Conservation (phyloP, 257 asterid species). For the Ophiorrhiza pumila region DNA sequence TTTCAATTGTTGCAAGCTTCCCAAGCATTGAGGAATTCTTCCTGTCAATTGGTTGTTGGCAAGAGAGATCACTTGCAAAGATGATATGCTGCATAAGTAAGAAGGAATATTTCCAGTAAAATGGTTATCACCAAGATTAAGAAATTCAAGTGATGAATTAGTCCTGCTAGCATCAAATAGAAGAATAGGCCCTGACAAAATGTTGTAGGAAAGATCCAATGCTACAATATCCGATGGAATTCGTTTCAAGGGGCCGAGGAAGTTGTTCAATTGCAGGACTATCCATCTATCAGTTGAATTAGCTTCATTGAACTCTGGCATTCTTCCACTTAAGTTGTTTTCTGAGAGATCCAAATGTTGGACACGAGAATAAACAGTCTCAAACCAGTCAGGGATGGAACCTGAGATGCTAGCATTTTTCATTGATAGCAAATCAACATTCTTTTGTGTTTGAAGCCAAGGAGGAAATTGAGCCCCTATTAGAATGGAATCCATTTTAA, state of each 20-base stretch:
- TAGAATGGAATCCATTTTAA: constrained; percentile 2
- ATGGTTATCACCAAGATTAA: not conserved
- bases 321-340: no score
- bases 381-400: constrained; percentile 20
- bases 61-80: not conserved
- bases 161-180: not conserved
- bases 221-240: not conserved
- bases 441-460: constrained; percentile 21
- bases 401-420: constrained; percentile 8
- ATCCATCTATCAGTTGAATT: constrained; percentile 8
- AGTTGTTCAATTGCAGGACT: no score
- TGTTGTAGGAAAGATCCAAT: constrained; percentile 21
- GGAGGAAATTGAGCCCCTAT: constrained; percentile 14
- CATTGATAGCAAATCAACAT: not conserved
- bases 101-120: not conserved
- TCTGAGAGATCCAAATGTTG: constrained; percentile 5
- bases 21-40: constrained; percentile 7
- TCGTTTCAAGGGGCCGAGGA: not conserved
- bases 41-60: not conserved
- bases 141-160: not conserved
- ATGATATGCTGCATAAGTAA: not conserved
- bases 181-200: not conserved
- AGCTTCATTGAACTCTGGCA: no score
- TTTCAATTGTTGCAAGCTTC: not conserved
- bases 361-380: not conserved